Percentiles rank a stretch among this genome's conserved stretches.
Evolutionary conservation across 495 filamentous ascomycete species (phyloP).

Genomic region (Aspergillus campestris): DNA sequence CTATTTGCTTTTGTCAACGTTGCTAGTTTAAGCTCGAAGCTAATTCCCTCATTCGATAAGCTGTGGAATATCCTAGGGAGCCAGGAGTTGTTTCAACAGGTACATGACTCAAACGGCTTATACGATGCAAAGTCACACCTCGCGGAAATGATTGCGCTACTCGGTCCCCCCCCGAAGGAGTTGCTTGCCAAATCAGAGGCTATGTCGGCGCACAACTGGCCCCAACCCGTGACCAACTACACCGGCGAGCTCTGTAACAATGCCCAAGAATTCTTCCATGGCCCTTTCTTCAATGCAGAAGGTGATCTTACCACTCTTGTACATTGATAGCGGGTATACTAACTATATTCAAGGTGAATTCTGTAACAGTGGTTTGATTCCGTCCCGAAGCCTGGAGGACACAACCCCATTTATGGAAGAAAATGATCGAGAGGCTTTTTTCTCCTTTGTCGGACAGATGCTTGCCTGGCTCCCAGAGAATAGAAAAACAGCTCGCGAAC

Average conservation of each 20-base stretch:
- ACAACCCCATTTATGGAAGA: constrained; percentile 10
- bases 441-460: constrained; percentile 20
- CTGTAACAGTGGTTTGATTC: constrained; percentile 9
- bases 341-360: constrained; percentile 9
- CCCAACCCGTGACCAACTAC: constrained; percentile 8
- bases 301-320: constrained; percentile 3
- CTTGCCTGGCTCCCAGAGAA: constrained; percentile 7
- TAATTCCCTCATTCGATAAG: too few species aligned
- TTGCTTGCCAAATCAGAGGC: constrained; percentile 22
- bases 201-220: constrained; percentile 14
- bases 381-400: constrained; percentile 7
- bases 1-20: too few species aligned
- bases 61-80: constrained; percentile 36
- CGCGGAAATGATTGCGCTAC: constrained; percentile 29
- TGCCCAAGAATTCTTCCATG: constrained; percentile 13
- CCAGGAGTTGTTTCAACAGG: constrained; percentile 28
- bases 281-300: constrained; percentile 16
- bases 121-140: constrained; percentile 28
- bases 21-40: too few species aligned
- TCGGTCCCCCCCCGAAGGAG: constrained; percentile 30
- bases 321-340: neutral
- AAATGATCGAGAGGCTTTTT: constrained; percentile 18
- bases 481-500: constrained; percentile 9
- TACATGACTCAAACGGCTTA: constrained; percentile 5
- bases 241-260: constrained; percentile 13